Conservation (phyloP, 768 basidiomycete species). For the Tulasnella sp. region DNA sequence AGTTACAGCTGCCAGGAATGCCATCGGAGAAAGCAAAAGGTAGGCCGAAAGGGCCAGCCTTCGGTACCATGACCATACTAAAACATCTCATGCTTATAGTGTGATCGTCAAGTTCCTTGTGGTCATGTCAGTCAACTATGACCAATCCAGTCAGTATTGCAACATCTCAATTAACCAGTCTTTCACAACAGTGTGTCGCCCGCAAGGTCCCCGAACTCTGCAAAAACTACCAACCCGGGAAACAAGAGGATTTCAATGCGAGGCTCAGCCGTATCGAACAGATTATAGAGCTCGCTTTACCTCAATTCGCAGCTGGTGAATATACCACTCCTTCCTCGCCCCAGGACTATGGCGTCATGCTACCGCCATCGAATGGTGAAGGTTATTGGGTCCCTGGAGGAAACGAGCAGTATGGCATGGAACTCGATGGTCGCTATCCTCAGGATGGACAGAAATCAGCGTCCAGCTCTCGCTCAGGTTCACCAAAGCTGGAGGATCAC, state of each 20-base stretch:
- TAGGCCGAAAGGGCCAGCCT: slow-evolving; percentile 21
- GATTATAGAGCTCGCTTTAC: slow-evolving; percentile 68
- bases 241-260: slow-evolving; percentile 65
- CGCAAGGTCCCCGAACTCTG: slow-evolving; percentile 82
- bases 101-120: slow-evolving; percentile 76
- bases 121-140: slow-evolving; percentile 62
- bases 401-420: slow-evolving; percentile 3
- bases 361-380: neutral
- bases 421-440: slow-evolving; percentile 13
- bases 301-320: slow-evolving; percentile 44
- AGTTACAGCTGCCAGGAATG: slow-evolving; percentile 40
- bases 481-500: slow-evolving; percentile 59
- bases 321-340: slow-evolving; percentile 6
- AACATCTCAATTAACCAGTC: slow-evolving; percentile 17
- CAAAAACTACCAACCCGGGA: slow-evolving; percentile 81
- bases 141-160: slow-evolving; percentile 16
- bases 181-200: slow-evolving; percentile 49
- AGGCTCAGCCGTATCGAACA: slow-evolving; percentile 68
- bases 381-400: neutral
- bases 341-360: neutral
- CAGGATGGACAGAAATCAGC: slow-evolving; percentile 33
- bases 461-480: slow-evolving; percentile 53
- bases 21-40: slow-evolving; percentile 82
- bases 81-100: slow-evolving; percentile 34
- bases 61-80: neutral